Conservation (phyloP, 148 eudicot species). For the Spergularia marina region DNA sequence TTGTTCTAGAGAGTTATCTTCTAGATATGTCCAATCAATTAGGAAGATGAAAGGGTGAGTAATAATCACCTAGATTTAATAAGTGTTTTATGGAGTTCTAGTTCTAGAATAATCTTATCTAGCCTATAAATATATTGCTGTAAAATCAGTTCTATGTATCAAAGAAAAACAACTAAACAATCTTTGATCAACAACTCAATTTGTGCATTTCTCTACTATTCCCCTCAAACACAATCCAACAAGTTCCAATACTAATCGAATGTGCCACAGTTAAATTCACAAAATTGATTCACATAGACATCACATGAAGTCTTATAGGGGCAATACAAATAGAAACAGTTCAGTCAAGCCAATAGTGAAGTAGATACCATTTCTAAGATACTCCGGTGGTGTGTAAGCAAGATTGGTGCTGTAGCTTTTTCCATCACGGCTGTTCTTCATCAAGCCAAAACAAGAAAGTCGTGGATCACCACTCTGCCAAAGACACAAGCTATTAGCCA, state of each 20-base stretch:
- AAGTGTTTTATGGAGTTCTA: no score
- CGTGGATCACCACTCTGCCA: conserved; percentile 92
- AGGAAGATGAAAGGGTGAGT: no score
- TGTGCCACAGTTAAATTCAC: neutral
- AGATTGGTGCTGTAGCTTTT: conserved; percentile 97
- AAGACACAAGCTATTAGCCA: conserved; percentile 15
- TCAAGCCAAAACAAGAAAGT: conserved; percentile 92
- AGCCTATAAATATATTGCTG: no score
- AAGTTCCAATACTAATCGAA: neutral
- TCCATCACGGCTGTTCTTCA: conserved; percentile 95
- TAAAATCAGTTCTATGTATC: no score
- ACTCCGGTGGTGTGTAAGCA: conserved; percentile 94
- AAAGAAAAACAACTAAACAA: no score
- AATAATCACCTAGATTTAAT: no score
- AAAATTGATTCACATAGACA: neutral
- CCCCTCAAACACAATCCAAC: no score
- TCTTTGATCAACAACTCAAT: no score
- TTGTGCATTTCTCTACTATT: no score
- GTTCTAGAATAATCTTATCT: no score
- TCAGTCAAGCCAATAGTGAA: neutral
- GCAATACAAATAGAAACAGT: neutral
- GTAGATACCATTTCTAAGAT: conserved; percentile 71
- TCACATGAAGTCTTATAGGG: neutral
- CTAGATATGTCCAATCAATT: no score
- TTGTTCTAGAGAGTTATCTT: no score